Evolutionary conservation across 2,329 filamentous ascomycete species (phyloP).

Genomic region (Claviceps sp.): DNA sequence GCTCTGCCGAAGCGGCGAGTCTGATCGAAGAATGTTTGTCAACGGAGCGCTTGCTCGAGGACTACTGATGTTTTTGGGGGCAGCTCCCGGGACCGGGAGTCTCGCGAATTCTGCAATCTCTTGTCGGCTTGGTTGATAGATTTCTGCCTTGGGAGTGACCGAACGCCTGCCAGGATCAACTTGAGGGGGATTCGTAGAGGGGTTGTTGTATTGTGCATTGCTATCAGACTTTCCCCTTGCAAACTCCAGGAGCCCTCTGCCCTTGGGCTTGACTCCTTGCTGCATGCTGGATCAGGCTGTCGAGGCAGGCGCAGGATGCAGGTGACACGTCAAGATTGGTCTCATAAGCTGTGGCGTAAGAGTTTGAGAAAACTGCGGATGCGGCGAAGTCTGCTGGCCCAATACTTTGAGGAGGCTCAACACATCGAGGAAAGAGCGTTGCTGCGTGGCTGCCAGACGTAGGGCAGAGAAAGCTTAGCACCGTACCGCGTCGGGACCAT

Average conservation of each 20-base stretch:
- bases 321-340: neutral
- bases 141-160: slow-evolving; percentile 8
- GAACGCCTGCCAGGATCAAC: slow-evolving; percentile 8
- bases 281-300: slow-evolving; percentile 14
- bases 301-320: neutral
- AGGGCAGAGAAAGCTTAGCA: neutral
- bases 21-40: slow-evolving; percentile 11
- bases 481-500: neutral
- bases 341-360: neutral
- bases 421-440: neutral
- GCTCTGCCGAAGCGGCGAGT: slow-evolving; percentile 9
- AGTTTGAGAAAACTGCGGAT: neutral
- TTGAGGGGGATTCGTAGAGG: slow-evolving; percentile 8
- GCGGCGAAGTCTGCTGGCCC: neutral
- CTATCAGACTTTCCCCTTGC: slow-evolving; percentile 15
- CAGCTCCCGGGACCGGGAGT: slow-evolving; percentile 20
- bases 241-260: slow-evolving; percentile 19
- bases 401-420: neutral
- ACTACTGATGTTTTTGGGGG: slow-evolving; percentile 7
- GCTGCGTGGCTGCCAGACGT: neutral
- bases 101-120: slow-evolving; percentile 21
- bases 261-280: slow-evolving; percentile 18
- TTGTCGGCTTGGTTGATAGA: slow-evolving; percentile 13
- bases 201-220: slow-evolving; percentile 11
- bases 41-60: slow-evolving; percentile 1